phyloP scores from a whole-genome alignment of 345 rosid species.

The Erodium maritimum region DNA sequence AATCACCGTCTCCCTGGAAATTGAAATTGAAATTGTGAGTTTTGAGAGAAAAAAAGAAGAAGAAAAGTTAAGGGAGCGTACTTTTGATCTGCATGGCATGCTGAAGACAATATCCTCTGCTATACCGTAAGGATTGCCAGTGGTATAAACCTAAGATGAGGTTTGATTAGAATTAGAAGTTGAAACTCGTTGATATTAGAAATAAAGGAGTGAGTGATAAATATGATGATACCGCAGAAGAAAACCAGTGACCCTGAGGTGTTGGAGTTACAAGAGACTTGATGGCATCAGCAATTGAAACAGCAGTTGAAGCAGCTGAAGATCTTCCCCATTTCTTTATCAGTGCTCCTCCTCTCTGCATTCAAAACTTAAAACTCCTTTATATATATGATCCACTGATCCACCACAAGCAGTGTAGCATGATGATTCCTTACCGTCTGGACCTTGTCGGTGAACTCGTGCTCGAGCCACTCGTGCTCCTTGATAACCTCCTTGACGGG shows the following conservation, averaged over 20 bases:
- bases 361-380: no score
- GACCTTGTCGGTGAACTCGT: conserved; percentile 82
- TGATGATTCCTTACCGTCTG: conserved; percentile 47
- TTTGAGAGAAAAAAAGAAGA: no score
- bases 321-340: conserved; percentile 99
- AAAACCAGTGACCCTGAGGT: conserved; percentile 94
- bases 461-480: conserved; percentile 90
- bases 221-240: conserved; percentile 63
- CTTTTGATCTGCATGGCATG: conserved; percentile 97
- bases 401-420: no score
- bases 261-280: conserved; percentile 86
- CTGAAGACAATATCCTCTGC: conserved; percentile 83
- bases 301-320: conserved; percentile 95
- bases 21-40: no score
- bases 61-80: no score
- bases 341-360: conserved; percentile 86
- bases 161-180: no score
- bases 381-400: no score
- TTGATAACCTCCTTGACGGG: conserved; percentile 90
- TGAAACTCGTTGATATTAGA: no score
- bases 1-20: conserved; percentile 87
- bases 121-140: conserved; percentile 84
- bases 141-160: conserved; percentile 86
- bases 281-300: conserved; percentile 84
- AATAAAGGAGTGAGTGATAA: no score